Base-by-base conservation (phyloP, 2,329 filamentous ascomycete species). In the Gyromitra esculenta region DNA sequence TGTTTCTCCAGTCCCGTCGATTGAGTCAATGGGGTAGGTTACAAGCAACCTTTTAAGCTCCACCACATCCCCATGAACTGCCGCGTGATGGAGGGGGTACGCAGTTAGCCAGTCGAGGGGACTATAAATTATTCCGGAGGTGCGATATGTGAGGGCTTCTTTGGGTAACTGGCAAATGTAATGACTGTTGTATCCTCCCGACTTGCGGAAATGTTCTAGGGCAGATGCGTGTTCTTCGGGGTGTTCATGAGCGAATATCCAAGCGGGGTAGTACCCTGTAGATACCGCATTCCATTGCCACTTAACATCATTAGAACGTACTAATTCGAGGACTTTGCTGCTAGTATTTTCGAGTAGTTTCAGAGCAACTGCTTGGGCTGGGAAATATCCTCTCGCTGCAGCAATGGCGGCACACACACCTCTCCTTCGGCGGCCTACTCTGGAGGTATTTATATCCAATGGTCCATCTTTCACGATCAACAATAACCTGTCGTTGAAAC, bases 251-350 rank as follows among this genome's bases (percentile, higher is more conserved):
- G 65, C 72, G 21, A 63, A 63, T 57, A 69, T 41, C 65, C 65
- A 70, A 15, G 65, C 57, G 5, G 70, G 72, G 31, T 31, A 18
- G 25, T 68, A 75, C 1, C 65, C 64, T 1, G 64, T 69, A n/a
- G 72, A 68, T 1, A 64, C 72, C 5, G 57, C 72, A 21, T 70
- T 57, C 66, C 57, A 50, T 18, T 75, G 65, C 72, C 57, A 75
- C 59, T 50, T 41, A 15, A 43, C 39, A 35, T 63, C 21, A n/a
- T 60, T 67, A 8, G 18, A 21, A 4, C 18, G 52, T 31, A 73
- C 62, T 25, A 18, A 9, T 13, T 59, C 57, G n/a, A 68, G 48
- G 1, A 52, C 18, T 13, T 48, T 75, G 43, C 45, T 70, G 37
- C 21, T 13, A 9, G 39, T 75, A n/a, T 43, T 15, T 8, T 43